These are phyloP conservation scores for Boletus reticulatus DNA, from an alignment of 768 basidiomycete genomes.

Conservation along the genomic window DNA sequence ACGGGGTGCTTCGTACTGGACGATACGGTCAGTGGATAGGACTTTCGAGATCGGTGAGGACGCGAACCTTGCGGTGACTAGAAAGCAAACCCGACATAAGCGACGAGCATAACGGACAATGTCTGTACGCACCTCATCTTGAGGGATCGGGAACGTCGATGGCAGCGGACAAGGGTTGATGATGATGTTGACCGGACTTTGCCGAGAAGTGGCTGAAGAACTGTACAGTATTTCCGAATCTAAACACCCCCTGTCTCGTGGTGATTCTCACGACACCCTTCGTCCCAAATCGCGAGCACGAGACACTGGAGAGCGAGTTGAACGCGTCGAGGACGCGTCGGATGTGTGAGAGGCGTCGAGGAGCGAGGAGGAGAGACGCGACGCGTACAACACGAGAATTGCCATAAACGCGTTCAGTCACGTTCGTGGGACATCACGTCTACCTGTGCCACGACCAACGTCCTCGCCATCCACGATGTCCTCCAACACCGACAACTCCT, in stretches of 20 bases:
- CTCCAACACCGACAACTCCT: background rate
- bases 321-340: constrained; percentile 15
- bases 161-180: constrained; percentile 11
- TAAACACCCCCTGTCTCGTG: constrained; percentile 17
- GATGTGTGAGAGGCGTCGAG: background rate
- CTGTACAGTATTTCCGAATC: constrained; percentile 28
- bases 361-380: constrained; percentile 10
- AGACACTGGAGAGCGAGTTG: background rate
- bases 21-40: constrained; percentile 19
- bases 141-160: constrained; percentile 27
- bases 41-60: constrained; percentile 20
- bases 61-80: constrained; percentile 84
- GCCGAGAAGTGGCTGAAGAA: constrained; percentile 31
- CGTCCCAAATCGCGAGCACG: background rate
- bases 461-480: background rate
- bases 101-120: background rate
- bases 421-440: constrained; percentile 31
- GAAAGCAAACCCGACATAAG: constrained; percentile 2
- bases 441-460: constrained; percentile 1
- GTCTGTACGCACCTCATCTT: constrained; percentile 58
- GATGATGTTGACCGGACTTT: constrained; percentile 21
- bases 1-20: constrained; percentile 95
- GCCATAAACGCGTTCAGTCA: constrained; percentile 36
- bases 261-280: background rate
- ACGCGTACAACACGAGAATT: constrained; percentile 21